Evolutionary conservation across 345 rosid species (phyloP), one percentile per base, ranked within the genome.

Genomic region (Laguncularia racemosa): DNA sequence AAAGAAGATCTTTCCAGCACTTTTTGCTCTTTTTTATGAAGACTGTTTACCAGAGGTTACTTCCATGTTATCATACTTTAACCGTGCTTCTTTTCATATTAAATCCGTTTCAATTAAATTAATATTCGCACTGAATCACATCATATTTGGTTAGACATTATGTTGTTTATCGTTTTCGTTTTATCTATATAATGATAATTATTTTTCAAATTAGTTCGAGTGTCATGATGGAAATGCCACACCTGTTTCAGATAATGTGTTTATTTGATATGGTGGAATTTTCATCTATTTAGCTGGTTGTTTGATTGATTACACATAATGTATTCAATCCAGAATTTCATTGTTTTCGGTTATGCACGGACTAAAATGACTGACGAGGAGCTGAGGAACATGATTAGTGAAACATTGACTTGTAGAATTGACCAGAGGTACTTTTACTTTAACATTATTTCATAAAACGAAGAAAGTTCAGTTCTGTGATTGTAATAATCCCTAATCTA

Each of bases 1-100:
- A 80, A 91, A 84, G 86, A 91, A 91, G 73, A 85, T 85, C 43
- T 91, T 88, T 57, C 96, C 98, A 2, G 98, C 96, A 21, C 84
- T 88, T 58, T 91, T 91, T 62, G 92, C 96, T 59, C 95, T 91
- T 55, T 88, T 59, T 58, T 91, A 88, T 33, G 95, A 88, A 63
- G 98, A 79, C 57, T 88, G 82, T 66, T 85, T 88, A 40, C 95
- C 95, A 23, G 66, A 78, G 85, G 89, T 65, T 45, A 21, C 50
- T 40, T 19, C 40, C 20, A 47, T 23, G 16, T 7, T 33, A 7
- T 33, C 43, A 0, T 58, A 14, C 15, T 21, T 26, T 17, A 20
- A 8, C 7, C 1, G 11, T 50, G 56, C 28, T 48, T 15, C 50
- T 0, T 23, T 44, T 20, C 17, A n/a, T 16, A 7, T 33, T 9